phyloP scores from a whole-genome alignment of 176 grass and related monocot genomes.

The Elaeis guineensis region DNA sequence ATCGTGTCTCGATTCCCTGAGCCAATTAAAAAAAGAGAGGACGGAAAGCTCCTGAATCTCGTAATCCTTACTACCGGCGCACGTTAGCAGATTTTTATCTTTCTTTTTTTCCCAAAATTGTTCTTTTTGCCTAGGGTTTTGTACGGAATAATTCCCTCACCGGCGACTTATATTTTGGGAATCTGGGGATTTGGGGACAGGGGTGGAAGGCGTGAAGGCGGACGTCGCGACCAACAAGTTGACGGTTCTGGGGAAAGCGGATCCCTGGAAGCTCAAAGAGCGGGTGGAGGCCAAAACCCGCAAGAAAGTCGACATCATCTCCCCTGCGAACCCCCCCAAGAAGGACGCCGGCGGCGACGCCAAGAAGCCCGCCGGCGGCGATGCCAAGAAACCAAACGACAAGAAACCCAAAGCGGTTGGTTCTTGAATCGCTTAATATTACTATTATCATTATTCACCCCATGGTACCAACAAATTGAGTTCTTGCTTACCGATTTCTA shows the following conservation, averaged over 20 bases:
- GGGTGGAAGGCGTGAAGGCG: constrained; percentile 32
- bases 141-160: too few relatives aligned
- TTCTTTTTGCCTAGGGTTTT: too few relatives aligned
- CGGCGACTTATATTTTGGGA: too few relatives aligned
- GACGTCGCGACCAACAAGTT: constrained; percentile 49
- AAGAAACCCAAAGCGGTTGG: constrained; percentile 52
- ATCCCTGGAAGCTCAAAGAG: constrained; percentile 51
- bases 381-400: constrained; percentile 3
- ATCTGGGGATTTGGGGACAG: constrained; percentile 6
- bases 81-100: neutral
- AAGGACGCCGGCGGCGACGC: constrained; percentile 31
- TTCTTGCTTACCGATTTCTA: too few relatives aligned
- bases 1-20: too few relatives aligned
- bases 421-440: constrained; percentile 5
- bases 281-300: constrained; percentile 43
- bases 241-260: constrained; percentile 37
- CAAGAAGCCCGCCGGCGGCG: constrained; percentile 25
- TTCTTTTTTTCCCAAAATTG: too few relatives aligned
- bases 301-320: constrained; percentile 62
- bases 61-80: too few relatives aligned
- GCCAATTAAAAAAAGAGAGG: too few relatives aligned
- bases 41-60: too few relatives aligned
- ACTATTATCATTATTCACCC: neutral
- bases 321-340: constrained; percentile 38
- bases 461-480: neutral